A percentile compares a stretch with the other conserved stretches of the same genome.
phyloP scores from a whole-genome alignment of 169 alveolate species.

The Neospora caninum region DNA sequence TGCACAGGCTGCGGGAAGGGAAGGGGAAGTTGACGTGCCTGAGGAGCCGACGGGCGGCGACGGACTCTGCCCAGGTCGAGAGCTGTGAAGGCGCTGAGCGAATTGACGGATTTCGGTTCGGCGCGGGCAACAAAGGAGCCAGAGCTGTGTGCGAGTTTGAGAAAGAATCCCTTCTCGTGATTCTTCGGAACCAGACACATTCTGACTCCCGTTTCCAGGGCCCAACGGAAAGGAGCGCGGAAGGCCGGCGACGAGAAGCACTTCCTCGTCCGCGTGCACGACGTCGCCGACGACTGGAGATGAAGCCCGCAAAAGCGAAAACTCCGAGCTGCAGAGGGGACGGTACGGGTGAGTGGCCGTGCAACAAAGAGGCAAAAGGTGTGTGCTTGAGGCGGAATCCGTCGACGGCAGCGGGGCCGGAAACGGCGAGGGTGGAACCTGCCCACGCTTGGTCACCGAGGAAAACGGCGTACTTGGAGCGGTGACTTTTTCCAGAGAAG shows the following conservation, averaged over 20 bases:
- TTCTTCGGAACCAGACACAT: neutral
- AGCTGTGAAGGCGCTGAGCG: neutral
- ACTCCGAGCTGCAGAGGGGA: neutral
- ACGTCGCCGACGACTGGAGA: neutral
- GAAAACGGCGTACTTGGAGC: neutral
- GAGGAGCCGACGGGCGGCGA: neutral
- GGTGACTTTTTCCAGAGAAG: neutral
- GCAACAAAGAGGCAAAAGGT: neutral
- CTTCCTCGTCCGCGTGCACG: neutral
- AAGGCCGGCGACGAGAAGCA: neutral
- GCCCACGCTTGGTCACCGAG: neutral
- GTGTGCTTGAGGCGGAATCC: neutral
- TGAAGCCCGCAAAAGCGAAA: neutral
- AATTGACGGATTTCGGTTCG: neutral
- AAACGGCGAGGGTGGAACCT: neutral
- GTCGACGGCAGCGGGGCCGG: neutral
- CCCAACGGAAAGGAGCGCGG: neutral
- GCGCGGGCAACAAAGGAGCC: conserved; percentile 12
- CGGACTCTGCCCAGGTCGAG: neutral
- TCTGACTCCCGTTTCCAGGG: neutral
- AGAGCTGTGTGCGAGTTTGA: neutral
- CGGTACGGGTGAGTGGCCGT: neutral
- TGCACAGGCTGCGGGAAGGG: neutral
- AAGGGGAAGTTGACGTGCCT: neutral
- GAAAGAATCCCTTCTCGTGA: neutral